These are phyloP conservation scores for Penicillium aurantiogriseum DNA, from an alignment of 2,329 filamentous ascomycete species.

Conservation along the genomic window DNA sequence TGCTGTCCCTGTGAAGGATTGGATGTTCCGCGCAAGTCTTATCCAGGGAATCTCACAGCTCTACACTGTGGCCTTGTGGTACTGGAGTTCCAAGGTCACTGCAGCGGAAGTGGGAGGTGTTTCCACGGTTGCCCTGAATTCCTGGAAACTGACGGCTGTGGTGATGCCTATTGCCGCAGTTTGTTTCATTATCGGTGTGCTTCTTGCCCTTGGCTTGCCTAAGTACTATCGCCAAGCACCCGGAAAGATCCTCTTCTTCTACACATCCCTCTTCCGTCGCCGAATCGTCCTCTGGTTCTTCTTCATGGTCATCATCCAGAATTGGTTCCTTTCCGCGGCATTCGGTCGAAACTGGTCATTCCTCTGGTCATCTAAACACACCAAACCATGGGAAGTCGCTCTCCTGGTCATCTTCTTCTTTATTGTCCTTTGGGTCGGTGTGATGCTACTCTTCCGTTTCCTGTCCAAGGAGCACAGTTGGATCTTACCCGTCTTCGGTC, in stretches of 20 bases:
- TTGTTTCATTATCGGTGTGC: constrained; percentile 55
- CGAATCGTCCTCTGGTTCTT: constrained; percentile 69
- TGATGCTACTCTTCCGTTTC: constrained; percentile 49
- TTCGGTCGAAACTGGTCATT: constrained; percentile 67
- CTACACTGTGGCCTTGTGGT: constrained; percentile 65
- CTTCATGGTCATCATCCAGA: constrained; percentile 62
- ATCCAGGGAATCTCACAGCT: constrained; percentile 67
- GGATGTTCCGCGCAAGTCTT: constrained; percentile 64
- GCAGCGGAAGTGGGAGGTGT: constrained; percentile 42
- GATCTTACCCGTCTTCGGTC: constrained; percentile 66
- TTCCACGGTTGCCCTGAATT: constrained; percentile 38
- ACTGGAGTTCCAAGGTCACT: constrained; percentile 57
- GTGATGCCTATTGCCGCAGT: constrained; percentile 58
- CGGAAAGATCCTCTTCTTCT: constrained; percentile 64
- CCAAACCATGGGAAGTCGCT: constrained; percentile 56
- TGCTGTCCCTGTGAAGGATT: constrained; percentile 60
- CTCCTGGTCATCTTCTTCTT: constrained; percentile 51
- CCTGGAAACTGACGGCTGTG: constrained; percentile 52
- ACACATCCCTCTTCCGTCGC: constrained; percentile 58
- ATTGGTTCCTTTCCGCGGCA: constrained; percentile 64
- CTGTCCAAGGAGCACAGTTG: constrained; percentile 62
- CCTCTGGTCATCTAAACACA: constrained; percentile 58
- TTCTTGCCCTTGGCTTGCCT: constrained; percentile 60
- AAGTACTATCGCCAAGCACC: constrained; percentile 65
- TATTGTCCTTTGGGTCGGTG: constrained; percentile 55